phyloP scores from a whole-genome alignment of 805 yeast species.

The Tetrapisispora arboricola region DNA sequence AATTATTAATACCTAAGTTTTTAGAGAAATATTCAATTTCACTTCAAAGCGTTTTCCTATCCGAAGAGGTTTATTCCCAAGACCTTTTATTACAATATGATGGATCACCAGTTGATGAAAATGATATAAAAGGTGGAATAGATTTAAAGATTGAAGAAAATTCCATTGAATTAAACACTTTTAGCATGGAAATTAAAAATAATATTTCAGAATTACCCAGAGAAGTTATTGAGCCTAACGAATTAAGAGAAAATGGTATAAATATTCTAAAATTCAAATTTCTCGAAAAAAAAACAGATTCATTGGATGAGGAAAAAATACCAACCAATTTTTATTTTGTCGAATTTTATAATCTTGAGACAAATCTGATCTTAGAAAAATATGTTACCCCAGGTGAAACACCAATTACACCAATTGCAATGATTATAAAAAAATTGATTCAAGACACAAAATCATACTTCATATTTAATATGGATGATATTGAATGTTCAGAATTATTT shows the following conservation, averaged over 20 bases:
- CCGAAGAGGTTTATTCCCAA: constrained; percentile 19
- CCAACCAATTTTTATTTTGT: constrained; percentile 17
- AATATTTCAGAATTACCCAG: constrained; percentile 8
- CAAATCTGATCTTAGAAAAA: constrained; percentile 8
- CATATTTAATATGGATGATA: constrained; percentile 22
- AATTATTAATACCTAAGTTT: constrained; percentile 12
- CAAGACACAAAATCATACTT: constrained; percentile 31
- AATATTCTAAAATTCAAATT: constrained; percentile 18
- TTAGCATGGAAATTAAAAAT: constrained; percentile 5
- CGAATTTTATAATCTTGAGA: constrained; percentile 17
- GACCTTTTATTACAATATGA: constrained; percentile 12
- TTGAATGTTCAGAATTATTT: constrained; percentile 10
- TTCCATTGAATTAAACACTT: constrained; percentile 16
- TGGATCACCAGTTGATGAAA: constrained; percentile 7
- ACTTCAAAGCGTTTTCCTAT: constrained; percentile 20
- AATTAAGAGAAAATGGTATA: constrained; percentile 8
- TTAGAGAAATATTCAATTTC: constrained; percentile 10
- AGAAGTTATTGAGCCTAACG: neutral
- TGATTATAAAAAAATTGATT: constrained; percentile 22
- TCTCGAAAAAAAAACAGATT: neutral
- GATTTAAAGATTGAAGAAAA: constrained; percentile 17
- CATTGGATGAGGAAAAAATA: neutral
- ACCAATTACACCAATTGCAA: constrained; percentile 16
- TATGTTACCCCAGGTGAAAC: constrained; percentile 5
- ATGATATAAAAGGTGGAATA: constrained; percentile 14